Conservation (phyloP, 371 early-diverging fungal species). For the Mucor ambiguus region DNA sequence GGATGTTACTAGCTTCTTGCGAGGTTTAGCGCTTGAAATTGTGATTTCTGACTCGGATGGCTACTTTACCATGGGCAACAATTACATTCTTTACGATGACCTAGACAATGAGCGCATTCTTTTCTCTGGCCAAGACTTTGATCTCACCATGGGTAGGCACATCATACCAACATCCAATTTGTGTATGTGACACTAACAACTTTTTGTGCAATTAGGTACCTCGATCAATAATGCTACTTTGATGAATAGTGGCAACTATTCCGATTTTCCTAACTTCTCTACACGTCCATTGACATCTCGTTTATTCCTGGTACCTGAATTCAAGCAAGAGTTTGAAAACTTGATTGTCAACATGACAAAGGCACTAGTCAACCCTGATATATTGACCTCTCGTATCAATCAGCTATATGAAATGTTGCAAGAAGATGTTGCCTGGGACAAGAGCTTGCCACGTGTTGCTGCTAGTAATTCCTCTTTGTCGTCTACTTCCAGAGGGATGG, state of each 20-base stretch:
- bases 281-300: slow-evolving; percentile 30
- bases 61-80: slow-evolving; percentile 33
- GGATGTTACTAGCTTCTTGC: slow-evolving; percentile 18
- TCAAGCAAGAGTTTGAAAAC: slow-evolving; percentile 16
- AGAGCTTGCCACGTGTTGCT: slow-evolving; percentile 16
- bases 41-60: slow-evolving; percentile 25
- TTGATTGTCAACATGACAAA: slow-evolving; percentile 8
- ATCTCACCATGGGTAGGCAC: slow-evolving; percentile 28
- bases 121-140: slow-evolving; percentile 35
- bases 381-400: slow-evolving; percentile 19
- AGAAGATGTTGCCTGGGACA: slow-evolving; percentile 36
- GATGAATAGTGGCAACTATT: slow-evolving; percentile 32
- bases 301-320: slow-evolving; percentile 19
- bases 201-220: slow-evolving; percentile 6
- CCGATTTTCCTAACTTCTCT: slow-evolving; percentile 19
- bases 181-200: background rate
- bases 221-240: slow-evolving; percentile 18
- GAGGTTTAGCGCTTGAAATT: slow-evolving; percentile 21
- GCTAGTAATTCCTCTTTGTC: background rate
- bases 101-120: slow-evolving; percentile 13
- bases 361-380: slow-evolving; percentile 11
- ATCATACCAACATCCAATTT: background rate
- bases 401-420: slow-evolving; percentile 11
- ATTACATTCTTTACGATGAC: slow-evolving; percentile 37
- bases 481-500: background rate